Evolutionary conservation across 2,329 filamentous ascomycete genomes (phyloP).

Genomic region (Diplocarpon mali): DNA sequence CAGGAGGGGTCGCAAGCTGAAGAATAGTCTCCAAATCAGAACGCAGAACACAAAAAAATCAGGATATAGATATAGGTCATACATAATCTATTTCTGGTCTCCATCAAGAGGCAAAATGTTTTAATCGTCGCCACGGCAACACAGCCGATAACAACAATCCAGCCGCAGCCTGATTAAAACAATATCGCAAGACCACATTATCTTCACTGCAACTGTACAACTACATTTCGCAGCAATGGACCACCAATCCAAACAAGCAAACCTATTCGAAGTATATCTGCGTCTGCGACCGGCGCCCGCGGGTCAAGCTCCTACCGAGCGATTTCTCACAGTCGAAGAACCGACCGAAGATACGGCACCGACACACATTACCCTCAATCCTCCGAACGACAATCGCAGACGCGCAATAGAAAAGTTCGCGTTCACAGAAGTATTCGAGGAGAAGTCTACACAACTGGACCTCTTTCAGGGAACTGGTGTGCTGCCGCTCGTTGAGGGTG

Average conservation of each 20-base stretch:
- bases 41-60: no score
- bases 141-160: no score
- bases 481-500: constrained; percentile 65
- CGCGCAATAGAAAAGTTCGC: constrained; percentile 87
- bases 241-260: constrained; percentile 34
- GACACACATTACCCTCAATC: constrained; percentile 66
- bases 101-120: no score
- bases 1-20: no score
- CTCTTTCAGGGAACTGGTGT: constrained; percentile 75
- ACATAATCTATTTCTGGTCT: no score
- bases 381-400: constrained; percentile 71
- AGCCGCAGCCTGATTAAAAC: no score
- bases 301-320: constrained; percentile 36
- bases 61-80: no score
- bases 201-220: no score
- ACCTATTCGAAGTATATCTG: constrained; percentile 84
- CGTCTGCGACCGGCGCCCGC: constrained; percentile 60
- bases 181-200: no score
- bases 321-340: constrained; percentile 70
- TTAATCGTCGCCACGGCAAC: no score
- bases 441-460: constrained; percentile 73
- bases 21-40: no score
- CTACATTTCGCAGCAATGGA: constrained; percentile 26
- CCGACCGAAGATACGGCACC: constrained; percentile 36
- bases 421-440: constrained; percentile 89